A percentile compares a stretch with the other conserved stretches of the same genome.
These are phyloP conservation scores for Strobilomyces dryophilus DNA, from an alignment of 768 basidiomycete genomes.

Conservation along the genomic window DNA sequence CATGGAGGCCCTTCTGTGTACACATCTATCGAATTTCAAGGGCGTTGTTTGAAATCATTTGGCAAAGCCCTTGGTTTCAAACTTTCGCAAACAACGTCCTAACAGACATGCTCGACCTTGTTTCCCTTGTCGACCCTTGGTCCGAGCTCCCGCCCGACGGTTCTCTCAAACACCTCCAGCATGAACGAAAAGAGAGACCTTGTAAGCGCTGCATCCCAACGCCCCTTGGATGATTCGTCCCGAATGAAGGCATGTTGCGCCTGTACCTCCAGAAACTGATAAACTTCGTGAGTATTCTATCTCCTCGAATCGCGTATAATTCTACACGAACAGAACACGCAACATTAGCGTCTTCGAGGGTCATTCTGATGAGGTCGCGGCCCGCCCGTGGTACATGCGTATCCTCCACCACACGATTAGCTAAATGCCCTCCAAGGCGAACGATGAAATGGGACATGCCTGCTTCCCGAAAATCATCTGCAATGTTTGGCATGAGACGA, in stretches of 20 bases:
- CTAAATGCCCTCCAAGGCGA: not conserved
- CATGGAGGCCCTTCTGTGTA: constrained; percentile 15
- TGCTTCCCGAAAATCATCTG: constrained; percentile 97
- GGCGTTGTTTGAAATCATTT: constrained; percentile 6
- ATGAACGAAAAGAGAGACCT: constrained; percentile 76
- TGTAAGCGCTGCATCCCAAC: constrained; percentile 94
- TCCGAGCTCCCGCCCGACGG: constrained; percentile 81
- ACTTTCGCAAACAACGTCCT: constrained; percentile 5
- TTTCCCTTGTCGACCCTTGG: constrained; percentile 44
- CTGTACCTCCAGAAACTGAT: constrained; percentile 89
- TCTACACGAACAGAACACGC: constrained; percentile 56
- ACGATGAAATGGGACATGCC: constrained; percentile 34
- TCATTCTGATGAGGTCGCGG: constrained; percentile 77
- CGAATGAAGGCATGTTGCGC: constrained; percentile 97
- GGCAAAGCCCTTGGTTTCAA: constrained; percentile 4
- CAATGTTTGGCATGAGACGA: not conserved
- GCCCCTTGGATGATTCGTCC: constrained; percentile 86
- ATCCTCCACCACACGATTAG: constrained; percentile 47
- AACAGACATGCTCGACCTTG: constrained; percentile 77
- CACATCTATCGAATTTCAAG: not conserved
- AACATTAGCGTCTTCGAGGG: constrained; percentile 77
- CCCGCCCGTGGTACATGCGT: constrained; percentile 90
- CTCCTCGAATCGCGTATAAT: not conserved
- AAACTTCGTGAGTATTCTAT: constrained; percentile 6
- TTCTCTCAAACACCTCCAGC: constrained; percentile 93